phyloP scores from a whole-genome alignment of 768 basidiomycete species.

The Termitomyces sp. region DNA sequence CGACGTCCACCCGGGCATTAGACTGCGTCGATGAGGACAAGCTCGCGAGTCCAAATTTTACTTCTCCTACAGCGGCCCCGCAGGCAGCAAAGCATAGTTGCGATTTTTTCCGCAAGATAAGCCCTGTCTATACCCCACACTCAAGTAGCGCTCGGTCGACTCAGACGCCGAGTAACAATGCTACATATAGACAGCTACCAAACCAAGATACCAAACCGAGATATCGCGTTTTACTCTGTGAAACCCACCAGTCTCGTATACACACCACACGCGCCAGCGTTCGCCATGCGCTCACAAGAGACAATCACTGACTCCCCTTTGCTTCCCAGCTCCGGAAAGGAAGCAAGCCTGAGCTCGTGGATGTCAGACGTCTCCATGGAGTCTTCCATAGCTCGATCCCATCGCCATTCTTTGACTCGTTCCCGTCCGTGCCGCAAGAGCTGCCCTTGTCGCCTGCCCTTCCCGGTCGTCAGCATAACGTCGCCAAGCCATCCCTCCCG shows the following conservation, averaged over 20 bases:
- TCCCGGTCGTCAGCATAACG: constrained; percentile 7
- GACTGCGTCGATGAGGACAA: constrained; percentile 10
- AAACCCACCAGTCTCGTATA: constrained; percentile 9
- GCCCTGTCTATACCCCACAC: constrained; percentile 13
- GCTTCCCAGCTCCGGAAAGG: constrained; percentile 13
- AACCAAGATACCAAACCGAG: neutral
- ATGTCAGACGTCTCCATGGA: constrained; percentile 37
- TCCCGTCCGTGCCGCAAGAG: constrained; percentile 62
- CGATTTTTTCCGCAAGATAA: constrained; percentile 11
- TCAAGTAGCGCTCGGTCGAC: neutral
- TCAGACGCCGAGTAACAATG: neutral
- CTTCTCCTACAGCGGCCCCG: neutral
- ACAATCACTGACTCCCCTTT: constrained; percentile 11
- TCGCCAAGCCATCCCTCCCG: constrained; percentile 11
- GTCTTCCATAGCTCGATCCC: constrained; percentile 35
- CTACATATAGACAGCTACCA: neutral
- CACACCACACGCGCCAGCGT: constrained; percentile 9
- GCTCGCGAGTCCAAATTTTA: constrained; percentile 10
- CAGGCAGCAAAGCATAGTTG: neutral
- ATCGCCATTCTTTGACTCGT: constrained; percentile 57
- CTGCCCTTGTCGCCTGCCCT: constrained; percentile 27
- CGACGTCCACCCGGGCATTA: neutral
- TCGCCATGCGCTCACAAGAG: constrained; percentile 12
- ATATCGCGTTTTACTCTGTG: constrained; percentile 2
- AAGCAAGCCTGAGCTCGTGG: constrained; percentile 38